Conservation (phyloP, 768 basidiomycete species). For the Tulasnella sp. region DNA sequence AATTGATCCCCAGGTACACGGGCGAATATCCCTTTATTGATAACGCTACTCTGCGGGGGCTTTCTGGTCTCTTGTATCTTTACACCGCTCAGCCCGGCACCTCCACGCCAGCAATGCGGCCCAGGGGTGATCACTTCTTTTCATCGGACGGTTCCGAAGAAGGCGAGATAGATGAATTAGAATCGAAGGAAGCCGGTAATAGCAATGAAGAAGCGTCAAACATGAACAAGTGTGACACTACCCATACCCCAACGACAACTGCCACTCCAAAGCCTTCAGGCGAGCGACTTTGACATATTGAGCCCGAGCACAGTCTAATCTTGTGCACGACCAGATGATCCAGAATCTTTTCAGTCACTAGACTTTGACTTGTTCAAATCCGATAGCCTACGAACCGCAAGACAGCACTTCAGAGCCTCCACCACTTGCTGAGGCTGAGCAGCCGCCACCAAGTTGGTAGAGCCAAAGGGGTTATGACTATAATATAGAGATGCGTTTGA, state of each 20-base stretch:
- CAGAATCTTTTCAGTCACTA: neutral
- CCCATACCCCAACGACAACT: neutral
- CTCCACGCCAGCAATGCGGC: neutral
- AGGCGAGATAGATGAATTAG: neutral
- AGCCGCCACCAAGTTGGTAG: conserved; percentile 48
- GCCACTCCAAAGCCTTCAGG: neutral
- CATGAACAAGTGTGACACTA: neutral
- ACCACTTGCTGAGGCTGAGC: conserved; percentile 54
- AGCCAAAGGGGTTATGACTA: conserved; percentile 50
- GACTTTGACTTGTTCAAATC: neutral
- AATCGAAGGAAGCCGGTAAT: neutral
- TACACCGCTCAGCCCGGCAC: conserved; percentile 44
- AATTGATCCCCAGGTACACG: conserved; percentile 60
- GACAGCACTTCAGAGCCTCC: conserved; percentile 40
- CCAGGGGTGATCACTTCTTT: neutral
- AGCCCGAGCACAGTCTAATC: neutral
- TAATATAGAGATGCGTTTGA: conserved; percentile 41
- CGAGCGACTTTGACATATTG: neutral
- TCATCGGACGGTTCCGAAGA: neutral
- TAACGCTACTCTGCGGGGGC: conserved; percentile 75
- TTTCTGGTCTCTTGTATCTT: conserved; percentile 76
- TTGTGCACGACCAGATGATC: neutral
- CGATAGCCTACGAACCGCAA: neutral
- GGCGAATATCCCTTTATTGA: conserved; percentile 88
- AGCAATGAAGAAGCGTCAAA: neutral